Conservation (phyloP, 352 stramenopile species). For the Phytopythium cucurbitacearum region DNA sequence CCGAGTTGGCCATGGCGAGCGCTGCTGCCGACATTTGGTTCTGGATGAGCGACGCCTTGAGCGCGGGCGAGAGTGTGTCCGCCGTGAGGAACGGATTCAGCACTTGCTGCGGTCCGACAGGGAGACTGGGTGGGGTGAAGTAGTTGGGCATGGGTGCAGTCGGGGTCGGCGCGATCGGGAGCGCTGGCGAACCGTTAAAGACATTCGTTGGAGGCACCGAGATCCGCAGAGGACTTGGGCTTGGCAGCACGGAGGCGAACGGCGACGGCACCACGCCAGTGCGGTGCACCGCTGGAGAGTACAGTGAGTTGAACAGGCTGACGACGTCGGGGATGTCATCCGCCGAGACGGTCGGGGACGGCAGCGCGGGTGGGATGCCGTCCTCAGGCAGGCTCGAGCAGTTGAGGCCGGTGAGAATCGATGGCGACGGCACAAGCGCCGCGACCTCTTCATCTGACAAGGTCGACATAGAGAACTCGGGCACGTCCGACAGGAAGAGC, state of each 20-base stretch:
- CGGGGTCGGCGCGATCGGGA: too few species aligned
- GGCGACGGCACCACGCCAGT: not conserved
- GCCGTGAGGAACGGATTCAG: constrained; percentile 42
- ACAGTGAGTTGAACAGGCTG: constrained; percentile 65
- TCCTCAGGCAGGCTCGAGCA: not conserved
- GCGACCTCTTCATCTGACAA: constrained; percentile 41
- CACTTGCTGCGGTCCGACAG: constrained; percentile 20
- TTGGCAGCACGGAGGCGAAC: not conserved
- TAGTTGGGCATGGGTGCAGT: constrained; percentile 32
- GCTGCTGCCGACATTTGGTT: constrained; percentile 26
- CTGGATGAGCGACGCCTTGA: constrained; percentile 25
- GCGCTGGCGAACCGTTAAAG: not conserved
- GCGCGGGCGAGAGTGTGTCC: constrained; percentile 32
- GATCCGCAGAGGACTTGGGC: constrained; percentile 10
- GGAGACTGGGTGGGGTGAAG: constrained; percentile 54
- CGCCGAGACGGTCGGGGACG: constrained; percentile 6
- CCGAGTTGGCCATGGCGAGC: constrained; percentile 56
- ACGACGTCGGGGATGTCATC: constrained; percentile 60
- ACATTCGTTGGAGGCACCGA: constrained; percentile 18
- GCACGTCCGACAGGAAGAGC: constrained; percentile 22
- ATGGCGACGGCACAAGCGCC: constrained; percentile 28
- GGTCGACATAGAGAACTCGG: constrained; percentile 28
- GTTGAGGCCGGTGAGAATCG: constrained; percentile 11
- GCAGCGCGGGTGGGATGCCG: too few species aligned
- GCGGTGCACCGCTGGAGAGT: constrained; percentile 24